Evolutionary conservation across 176 grass and related monocot species (phyloP), one percentile per base, ranked within the genome.

Genomic region (Triticum dicoccoides): DNA sequence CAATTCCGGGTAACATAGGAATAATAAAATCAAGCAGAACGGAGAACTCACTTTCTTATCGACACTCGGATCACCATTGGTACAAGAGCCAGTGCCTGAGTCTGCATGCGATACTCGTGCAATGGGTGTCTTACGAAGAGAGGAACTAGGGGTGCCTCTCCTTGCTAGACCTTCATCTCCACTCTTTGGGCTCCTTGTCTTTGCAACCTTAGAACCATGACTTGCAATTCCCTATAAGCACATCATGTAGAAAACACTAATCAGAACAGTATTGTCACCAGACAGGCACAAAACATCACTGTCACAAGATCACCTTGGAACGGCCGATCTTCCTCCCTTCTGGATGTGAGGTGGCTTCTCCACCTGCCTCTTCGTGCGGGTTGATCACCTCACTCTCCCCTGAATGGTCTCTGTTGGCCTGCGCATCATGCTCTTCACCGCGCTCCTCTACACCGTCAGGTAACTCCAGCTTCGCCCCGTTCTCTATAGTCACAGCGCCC

Each of bases 381-480:
- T 92, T 92, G 87, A 92, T 89, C 80, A 89, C 84, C 67, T 89
- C 91, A 12, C 86, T 89, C 83, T 89, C 86, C 54, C 86, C 83
- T 2, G 83, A 89, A 39, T 79, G 68, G 18, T 85, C 83, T 25
- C 79, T 79, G 73, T 92, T 82, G 79, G 56, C 78, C 17, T 79
- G 87, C 6, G 13, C 78, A 78, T 73, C 86, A 77, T 47, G 78
- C 21, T 69, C 25, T 56, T 72, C 82, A 21, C 30, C 49, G n/a
- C 76, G 76, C 6, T 9, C 85, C 2, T 65, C 76, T 49, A 84
- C 71, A 41, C 69, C 15, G 3, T 64, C 84, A 35, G 76, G 76
- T 27, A 82, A 63, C 37, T 63, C 38, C 3, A 52, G 34, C 62
- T 83, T 86, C 5, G 61, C 87, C 44, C 39, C 68, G 14, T 92